Evolutionary conservation across 1,284 basidiomycete genomes (phyloP).

Genomic region (Grifola frondosa): DNA sequence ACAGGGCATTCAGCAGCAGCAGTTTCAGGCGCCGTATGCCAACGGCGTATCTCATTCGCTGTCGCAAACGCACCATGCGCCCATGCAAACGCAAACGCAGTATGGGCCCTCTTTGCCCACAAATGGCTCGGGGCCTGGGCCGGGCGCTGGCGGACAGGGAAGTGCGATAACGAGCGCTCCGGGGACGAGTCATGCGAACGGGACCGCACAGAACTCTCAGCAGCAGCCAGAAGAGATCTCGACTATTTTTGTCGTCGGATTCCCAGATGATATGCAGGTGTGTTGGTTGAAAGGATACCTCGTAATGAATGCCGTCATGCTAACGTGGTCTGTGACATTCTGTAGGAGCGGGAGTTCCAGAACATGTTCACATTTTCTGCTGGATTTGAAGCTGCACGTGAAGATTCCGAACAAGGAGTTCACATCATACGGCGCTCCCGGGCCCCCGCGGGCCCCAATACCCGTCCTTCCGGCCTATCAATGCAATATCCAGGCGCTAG

Average conservation of each 20-base stretch:
- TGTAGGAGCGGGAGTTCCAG: constrained; percentile 95
- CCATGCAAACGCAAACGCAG: constrained; percentile 67
- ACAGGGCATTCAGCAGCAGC: constrained; percentile 27
- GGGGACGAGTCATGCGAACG: constrained; percentile 28
- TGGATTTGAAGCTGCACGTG: constrained; percentile 91
- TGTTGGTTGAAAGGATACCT: constrained; percentile 42
- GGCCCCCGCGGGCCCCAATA: constrained; percentile 24
- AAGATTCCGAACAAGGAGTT: constrained; percentile 9
- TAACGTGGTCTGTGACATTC: constrained; percentile 8
- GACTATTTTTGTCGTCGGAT: constrained; percentile 98
- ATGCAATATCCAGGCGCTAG: constrained; percentile 50
- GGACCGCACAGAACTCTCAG: constrained; percentile 25
- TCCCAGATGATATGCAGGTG: constrained; percentile 98
- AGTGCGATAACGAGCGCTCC: constrained; percentile 25
- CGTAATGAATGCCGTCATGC: constrained; percentile 7
- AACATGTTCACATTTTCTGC: constrained; percentile 98
- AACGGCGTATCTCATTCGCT: constrained; percentile 28
- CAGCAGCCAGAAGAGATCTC: constrained; percentile 88
- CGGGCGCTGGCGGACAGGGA: constrained; percentile 21
- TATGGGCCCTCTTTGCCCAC: constrained; percentile 67
- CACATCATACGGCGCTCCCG: too few species aligned
- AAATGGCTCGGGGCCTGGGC: constrained; percentile 28
- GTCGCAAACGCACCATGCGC: constrained; percentile 38
- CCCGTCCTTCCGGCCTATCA: constrained; percentile 21
- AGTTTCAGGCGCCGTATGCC: constrained; percentile 34